A percentile compares a stretch with the other conserved stretches of the same genome.
Conservation (phyloP, 1,284 basidiomycete species). For the Trametes polyzona region DNA sequence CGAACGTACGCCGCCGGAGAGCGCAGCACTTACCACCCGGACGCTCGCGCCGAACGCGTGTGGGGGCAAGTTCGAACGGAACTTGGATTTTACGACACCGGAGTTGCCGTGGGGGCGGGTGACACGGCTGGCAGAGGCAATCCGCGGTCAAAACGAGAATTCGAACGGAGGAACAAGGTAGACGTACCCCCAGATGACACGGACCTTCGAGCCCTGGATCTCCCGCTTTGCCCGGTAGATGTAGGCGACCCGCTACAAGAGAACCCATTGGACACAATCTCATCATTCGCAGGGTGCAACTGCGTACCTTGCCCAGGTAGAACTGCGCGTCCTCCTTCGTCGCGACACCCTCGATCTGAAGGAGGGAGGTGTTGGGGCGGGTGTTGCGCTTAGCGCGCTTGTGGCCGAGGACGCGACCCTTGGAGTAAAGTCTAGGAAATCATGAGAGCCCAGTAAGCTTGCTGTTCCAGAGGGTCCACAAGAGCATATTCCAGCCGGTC, state of each 20-base stretch:
- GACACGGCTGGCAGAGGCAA: slow-evolving; percentile 63
- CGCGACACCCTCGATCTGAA: slow-evolving; percentile 97
- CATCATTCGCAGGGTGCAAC: too few relatives aligned
- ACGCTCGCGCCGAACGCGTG: slow-evolving; percentile 94
- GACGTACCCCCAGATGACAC: slow-evolving; percentile 94
- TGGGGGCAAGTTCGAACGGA: slow-evolving; percentile 95
- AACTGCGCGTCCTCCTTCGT: slow-evolving; percentile 95
- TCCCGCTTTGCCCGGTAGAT: slow-evolving; percentile 97
- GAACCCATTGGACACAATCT: background rate
- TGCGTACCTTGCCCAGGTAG: slow-evolving; percentile 98
- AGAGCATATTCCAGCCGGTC: background rate
- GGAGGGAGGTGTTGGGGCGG: slow-evolving; percentile 92
- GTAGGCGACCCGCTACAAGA: slow-evolving; percentile 87
- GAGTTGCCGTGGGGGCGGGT: slow-evolving; percentile 94
- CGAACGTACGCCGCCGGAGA: background rate
- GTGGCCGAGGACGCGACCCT: slow-evolving; percentile 97
- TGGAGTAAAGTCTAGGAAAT: slow-evolving; percentile 84
- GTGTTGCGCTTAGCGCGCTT: slow-evolving; percentile 98
- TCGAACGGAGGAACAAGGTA: background rate
- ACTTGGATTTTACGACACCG: slow-evolving; percentile 98
- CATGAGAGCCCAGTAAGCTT: slow-evolving; percentile 14
- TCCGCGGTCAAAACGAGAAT: background rate
- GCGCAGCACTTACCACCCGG: slow-evolving; percentile 76
- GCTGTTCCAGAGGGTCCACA: background rate
- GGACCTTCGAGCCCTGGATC: slow-evolving; percentile 90